Base-by-base conservation (phyloP, 768 basidiomycete species). In the Russula dissimulans region DNA sequence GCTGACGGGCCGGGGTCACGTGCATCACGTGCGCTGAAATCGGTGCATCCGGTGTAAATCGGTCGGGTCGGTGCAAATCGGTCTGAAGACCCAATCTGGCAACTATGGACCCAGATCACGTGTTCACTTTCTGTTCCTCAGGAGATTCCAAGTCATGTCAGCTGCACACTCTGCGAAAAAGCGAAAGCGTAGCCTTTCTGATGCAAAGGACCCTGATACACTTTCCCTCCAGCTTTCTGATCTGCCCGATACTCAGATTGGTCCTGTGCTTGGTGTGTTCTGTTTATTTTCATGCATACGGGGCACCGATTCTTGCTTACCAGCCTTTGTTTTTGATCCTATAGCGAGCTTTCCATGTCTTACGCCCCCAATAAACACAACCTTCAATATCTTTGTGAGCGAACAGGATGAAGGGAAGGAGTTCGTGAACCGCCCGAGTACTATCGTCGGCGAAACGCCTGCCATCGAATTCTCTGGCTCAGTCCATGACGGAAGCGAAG, bases 361-460 rank as follows among this genome's bases (percentile, higher is more conserved):
- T 31, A 73, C 80, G 48, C 78, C 86, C 15, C 79, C 86, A 3
- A 65, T 74, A 56, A 74, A 77, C 15, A 89, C 81, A 3, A 66
- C 82, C 17, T 91, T 91, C 70, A 73, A 76, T 62, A 80, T 81
- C 66, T 91, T 86, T 70, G 70, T 74, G 10, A 74, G 68, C 46
- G 82, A 68, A 26, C 54, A 50, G 4, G 57, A 70, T 38, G 67
- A 63, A 7, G 67, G 66, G n/a, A 65, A 61, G 50, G 74, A 69
- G 1, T 78, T 78, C 50, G 70, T 68, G 14, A 66, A 68, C 18
- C 51, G 67, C 54, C 48, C 61, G 11, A 67, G 79, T 10, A 66
- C 90, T 14, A 76, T 95, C 26, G 89, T 84, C 0, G 95, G 88
- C 5, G 93, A 95, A 74, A 89, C 89, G n/a, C 78, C 84, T 32